Percentiles rank a stretch among this genome's conserved stretches.
phyloP scores from a whole-genome alignment of 805 yeast species.

The Nakazawaea populi region DNA sequence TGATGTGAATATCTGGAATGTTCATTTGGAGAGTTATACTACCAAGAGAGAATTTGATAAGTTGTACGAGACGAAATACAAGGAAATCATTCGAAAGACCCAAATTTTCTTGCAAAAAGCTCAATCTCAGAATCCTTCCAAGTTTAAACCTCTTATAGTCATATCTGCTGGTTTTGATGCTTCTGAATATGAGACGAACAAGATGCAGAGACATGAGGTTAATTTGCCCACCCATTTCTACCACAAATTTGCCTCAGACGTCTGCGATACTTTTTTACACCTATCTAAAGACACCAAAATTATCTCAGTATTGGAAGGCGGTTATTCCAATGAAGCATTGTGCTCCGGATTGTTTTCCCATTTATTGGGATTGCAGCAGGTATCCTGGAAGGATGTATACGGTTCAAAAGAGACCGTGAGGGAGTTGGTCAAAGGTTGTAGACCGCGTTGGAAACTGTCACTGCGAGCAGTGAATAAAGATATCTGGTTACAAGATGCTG shows the following conservation, averaged over 20 bases:
- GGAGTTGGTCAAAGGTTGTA: constrained; percentile 65
- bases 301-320: constrained; percentile 75
- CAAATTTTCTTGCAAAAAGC: constrained; percentile 51
- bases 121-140: constrained; percentile 11
- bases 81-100: constrained; percentile 58
- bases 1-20: constrained; percentile 77
- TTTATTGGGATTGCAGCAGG: constrained; percentile 59
- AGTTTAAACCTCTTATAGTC: constrained; percentile 54
- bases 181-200: constrained; percentile 72
- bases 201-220: constrained; percentile 81
- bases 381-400: constrained; percentile 60
- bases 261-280: constrained; percentile 33
- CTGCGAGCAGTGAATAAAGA: constrained; percentile 35
- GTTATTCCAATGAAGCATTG: constrained; percentile 78
- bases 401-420: constrained; percentile 55
- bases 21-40: constrained; percentile 64
- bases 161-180: constrained; percentile 89
- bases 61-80: constrained; percentile 56
- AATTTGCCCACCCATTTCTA: constrained; percentile 80
- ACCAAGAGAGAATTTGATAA: constrained; percentile 60
- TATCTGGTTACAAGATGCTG: constrained; percentile 49
- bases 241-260: constrained; percentile 65
- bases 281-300: constrained; percentile 54
- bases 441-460: constrained; percentile 54
- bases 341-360: constrained; percentile 78